Evolutionary conservation across 2,329 filamentous ascomycete genomes (phyloP).

Genomic region (Alternaria sp.): DNA sequence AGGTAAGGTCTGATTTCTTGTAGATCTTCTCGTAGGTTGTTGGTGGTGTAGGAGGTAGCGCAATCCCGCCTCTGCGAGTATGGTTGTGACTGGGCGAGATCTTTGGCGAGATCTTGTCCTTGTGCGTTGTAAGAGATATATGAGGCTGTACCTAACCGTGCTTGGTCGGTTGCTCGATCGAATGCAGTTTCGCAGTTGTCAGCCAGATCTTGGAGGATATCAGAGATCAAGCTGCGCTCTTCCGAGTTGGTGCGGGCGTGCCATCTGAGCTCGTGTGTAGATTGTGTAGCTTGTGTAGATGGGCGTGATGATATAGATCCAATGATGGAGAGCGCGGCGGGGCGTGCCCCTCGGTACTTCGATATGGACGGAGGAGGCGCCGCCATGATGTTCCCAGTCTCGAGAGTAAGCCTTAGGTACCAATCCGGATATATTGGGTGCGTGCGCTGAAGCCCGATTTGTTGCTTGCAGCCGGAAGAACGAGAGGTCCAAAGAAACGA

Average conservation of each 20-base stretch:
- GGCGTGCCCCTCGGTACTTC: slow-evolving; percentile 3
- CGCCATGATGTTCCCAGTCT: slow-evolving; percentile 5
- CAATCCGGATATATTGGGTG: slow-evolving; percentile 3
- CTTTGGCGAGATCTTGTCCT: slow-evolving; percentile 5
- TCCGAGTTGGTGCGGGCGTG: not conserved
- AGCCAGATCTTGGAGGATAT: slow-evolving; percentile 26
- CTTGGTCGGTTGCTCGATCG: slow-evolving; percentile 14
- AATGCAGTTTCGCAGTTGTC: slow-evolving; percentile 21
- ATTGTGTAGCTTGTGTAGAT: not conserved
- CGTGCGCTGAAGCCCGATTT: slow-evolving; percentile 7
- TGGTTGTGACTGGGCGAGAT: slow-evolving; percentile 6
- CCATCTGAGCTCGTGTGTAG: not conserved
- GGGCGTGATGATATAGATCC: slow-evolving; percentile 2
- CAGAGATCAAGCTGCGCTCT: slow-evolving; percentile 18
- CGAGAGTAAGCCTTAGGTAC: slow-evolving; percentile 1
- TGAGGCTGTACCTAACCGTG: slow-evolving; percentile 3
- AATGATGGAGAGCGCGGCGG: not conserved
- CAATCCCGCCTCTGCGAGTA: slow-evolving; percentile 1
- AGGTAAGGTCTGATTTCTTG: slow-evolving; percentile 11
- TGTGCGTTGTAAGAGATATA: slow-evolving; percentile 7
- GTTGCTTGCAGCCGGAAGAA: slow-evolving; percentile 6
- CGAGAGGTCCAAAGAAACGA: slow-evolving; percentile 5
- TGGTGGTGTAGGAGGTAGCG: slow-evolving; percentile 8
- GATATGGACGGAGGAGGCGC: slow-evolving; percentile 4
- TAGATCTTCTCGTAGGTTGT: slow-evolving; percentile 12